Percentiles rank a stretch among this genome's conserved stretches.
phyloP scores from a whole-genome alignment of 768 basidiomycete genomes.

The Lactarius quietus region DNA sequence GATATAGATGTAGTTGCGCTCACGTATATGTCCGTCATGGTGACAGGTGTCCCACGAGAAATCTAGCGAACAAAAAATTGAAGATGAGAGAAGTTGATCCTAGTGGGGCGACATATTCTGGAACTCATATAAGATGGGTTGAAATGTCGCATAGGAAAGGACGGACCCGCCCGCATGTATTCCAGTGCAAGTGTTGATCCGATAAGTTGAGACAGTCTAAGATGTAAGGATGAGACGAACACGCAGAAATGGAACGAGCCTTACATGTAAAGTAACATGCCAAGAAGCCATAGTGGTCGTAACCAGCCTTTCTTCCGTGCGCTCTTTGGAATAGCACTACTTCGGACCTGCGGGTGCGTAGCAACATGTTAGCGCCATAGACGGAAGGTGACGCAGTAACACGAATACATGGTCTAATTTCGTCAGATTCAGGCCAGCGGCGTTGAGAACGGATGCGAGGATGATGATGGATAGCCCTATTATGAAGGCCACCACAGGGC shows the following conservation, averaged over 20 bases:
- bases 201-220: conserved; percentile 77
- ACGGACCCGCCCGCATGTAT: conserved; percentile 79
- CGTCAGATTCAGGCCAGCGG: conserved; percentile 90
- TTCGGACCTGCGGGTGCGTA: conserved; percentile 52
- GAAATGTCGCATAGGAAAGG: conserved; percentile 7
- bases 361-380: background rate
- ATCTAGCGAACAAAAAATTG: conserved; percentile 92
- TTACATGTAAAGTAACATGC: conserved; percentile 92
- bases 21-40: conserved; percentile 78
- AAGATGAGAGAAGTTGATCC: conserved; percentile 93
- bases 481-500: conserved; percentile 67
- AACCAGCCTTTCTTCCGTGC: conserved; percentile 73
- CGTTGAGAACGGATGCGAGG: conserved; percentile 80
- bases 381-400: background rate
- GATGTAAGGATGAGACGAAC: conserved; percentile 13
- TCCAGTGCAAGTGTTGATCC: conserved; percentile 84
- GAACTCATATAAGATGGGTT: conserved; percentile 24
- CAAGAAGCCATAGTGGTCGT: conserved; percentile 85
- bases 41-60: conserved; percentile 86
- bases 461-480: conserved; percentile 85
- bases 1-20: conserved; percentile 27
- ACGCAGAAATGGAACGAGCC: conserved; percentile 29
- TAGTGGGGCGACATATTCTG: conserved; percentile 94
- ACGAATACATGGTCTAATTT: conserved; percentile 77
- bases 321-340: conserved; percentile 70